Base-by-base conservation (phyloP, 768 basidiomycete genomes). In the Coprinopsis sp. region DNA sequence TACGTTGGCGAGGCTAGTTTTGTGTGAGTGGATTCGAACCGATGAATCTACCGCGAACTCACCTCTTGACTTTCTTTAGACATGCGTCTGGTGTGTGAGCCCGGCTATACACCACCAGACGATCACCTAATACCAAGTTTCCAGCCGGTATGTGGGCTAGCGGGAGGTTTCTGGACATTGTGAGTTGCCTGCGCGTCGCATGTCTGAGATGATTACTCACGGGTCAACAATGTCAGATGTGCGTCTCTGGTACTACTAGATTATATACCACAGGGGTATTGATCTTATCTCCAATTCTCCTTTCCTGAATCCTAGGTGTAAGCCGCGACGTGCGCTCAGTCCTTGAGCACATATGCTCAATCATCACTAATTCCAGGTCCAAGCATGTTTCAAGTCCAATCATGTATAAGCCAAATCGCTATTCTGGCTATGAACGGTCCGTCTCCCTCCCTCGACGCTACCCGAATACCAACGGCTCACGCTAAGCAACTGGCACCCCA, bases 401-500 rank as follows among this genome's bases (percentile, higher is more conserved):
- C 37, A 8, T 39, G 37, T 18, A 18, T 39, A 23, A 23, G 37
- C 11, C 21, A 34, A 33, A 24, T 46, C 30, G 34, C 25, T 8
- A 16, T 46, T 3, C 27, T 16, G n/a, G 13, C 36, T 6, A 46
- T 46, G 45, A 34, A 46, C 24, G 45, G 45, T 46, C 18, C 8
- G 7, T 39, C 3, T 12, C 13, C 6, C 11, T 21, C 23, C 13
- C 3, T 14, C 38, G n/a, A 28, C 24, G 3, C n/a, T n/a, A n/a
- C n/a, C n/a, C n/a, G n/a, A n/a, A n/a, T n/a, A n/a, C n/a, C n/a
- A n/a, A 10, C 24, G 8, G 10, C 19, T 18, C 5, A 22, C 13
- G 13, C 8, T n/a, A 34, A 28, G 19, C n/a, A n/a, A n/a, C n/a
- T n/a, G n/a, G n/a, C 13, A n/a, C 37, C 7, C 19, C 22, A 11